phyloP scores from a whole-genome alignment of 148 eudicot species.

The Arbutus unedo region DNA sequence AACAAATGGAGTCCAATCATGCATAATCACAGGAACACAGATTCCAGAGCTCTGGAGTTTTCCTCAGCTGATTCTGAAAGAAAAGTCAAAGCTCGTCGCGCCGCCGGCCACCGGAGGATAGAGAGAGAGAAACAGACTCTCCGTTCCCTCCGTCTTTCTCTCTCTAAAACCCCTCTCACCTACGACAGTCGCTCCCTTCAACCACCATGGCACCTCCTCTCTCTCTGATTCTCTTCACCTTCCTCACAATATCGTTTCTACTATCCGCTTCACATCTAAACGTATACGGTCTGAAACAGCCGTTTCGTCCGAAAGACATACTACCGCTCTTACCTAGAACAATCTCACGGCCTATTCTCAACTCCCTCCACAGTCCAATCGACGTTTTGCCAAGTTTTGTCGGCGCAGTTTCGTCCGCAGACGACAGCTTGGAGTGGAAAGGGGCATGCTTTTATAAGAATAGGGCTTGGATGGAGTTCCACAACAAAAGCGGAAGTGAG shows the following conservation, averaged over 20 bases:
- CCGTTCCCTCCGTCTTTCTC: not conserved
- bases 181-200: not conserved
- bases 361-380: conserved; percentile 43
- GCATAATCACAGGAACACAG: too few species aligned
- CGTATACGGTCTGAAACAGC: conserved; percentile 35
- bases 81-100: not conserved
- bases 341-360: conserved; percentile 69
- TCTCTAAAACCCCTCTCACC: not conserved
- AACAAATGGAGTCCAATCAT: too few species aligned
- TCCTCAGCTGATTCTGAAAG: not conserved
- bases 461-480: conserved; percentile 89
- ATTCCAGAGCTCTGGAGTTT: not conserved
- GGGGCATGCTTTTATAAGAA: conserved; percentile 88
- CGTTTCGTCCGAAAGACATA: conserved; percentile 47
- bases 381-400: conserved; percentile 84
- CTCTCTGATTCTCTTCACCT: not conserved
- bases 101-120: not conserved
- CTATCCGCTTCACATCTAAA: not conserved
- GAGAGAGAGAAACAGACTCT: not conserved
- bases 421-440: conserved; percentile 58
- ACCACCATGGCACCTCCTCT: conserved; percentile 21
- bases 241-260: conserved; percentile 17
- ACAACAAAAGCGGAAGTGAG: conserved; percentile 58
- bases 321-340: conserved; percentile 64
- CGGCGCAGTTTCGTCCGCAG: conserved; percentile 48